Evolutionary conservation across 495 filamentous ascomycete species (phyloP), one percentile per base, ranked within the genome.

Genomic region (Penicillium canescens): DNA sequence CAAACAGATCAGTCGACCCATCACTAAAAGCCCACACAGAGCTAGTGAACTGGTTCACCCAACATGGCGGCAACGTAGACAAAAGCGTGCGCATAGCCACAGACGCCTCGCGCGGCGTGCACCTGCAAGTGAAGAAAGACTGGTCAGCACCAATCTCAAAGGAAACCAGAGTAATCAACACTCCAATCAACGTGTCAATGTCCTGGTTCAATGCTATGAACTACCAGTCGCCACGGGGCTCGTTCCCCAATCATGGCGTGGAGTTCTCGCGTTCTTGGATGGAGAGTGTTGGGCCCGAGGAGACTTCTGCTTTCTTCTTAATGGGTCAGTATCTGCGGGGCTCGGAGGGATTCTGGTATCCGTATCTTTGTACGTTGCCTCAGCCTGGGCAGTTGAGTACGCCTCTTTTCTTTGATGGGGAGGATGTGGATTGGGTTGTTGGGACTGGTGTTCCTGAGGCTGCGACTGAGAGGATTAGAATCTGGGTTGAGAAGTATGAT

Each of bases 331-430:
- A 74, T 57, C 55, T 84, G 34, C 64, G 77, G 6, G 72, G 69
- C 1, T 34, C 65, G 13, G 50, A 71, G n/a, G 78, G 81, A 1
- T 82, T 81, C 52, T 89, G 86, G 86, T 73, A 67, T 60, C 82
- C 84, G 3, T 89, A 88, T 66, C 61, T 88, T 13, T 66, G 71
- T 13, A 77, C 76, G 20, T 55, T 89, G 38, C 86, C 86, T n/a
- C 62, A 64, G 44, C 75, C 77, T 6, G 71, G 75, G 3, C 70
- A 75, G 1, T 70, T 86, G 54, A 77, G 77, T 33, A 86, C 83
- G 8, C 82, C 82, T 1, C 48, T 86, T 42, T 86, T 78, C 56
- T 87, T 82, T 65, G 68, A 73, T 10, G 73, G 77, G 16, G 73
- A 73, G 36, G 86, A 88, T 68, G 50, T 82, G 24, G 63, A 66